A percentile compares a stretch with the other conserved stretches of the same genome.
These are phyloP conservation scores for Saccharomycopsis fodiens DNA, from an alignment of 805 yeast genomes.

Conservation along the genomic window DNA sequence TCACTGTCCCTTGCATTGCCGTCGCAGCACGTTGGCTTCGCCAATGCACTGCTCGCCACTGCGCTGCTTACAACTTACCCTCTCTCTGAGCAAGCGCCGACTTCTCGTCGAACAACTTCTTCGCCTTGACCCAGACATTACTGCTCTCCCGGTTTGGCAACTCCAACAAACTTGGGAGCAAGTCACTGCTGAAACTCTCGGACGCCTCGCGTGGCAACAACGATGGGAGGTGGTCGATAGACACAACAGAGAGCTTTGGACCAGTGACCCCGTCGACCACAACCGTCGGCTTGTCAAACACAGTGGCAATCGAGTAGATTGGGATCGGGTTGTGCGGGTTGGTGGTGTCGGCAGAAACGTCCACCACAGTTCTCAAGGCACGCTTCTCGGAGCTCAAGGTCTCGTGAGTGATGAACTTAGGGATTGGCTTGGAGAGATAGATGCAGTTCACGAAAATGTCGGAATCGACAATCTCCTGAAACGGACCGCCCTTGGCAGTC, in stretches of 20 bases:
- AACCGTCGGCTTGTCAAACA: conserved; percentile 86
- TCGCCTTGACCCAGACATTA: conserved; percentile 90
- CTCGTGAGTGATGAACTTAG: conserved; percentile 77
- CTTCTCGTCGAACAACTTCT: conserved; percentile 74
- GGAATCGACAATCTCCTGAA: conserved; percentile 76
- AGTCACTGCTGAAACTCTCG: conserved; percentile 79
- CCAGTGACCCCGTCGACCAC: conserved; percentile 70
- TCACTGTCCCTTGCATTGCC: no score
- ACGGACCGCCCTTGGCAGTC: conserved; percentile 96
- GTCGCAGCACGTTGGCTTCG: no score
- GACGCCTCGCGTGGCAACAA: conserved; percentile 96
- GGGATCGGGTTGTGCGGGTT: conserved; percentile 98
- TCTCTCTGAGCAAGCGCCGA: conserved; percentile 59
- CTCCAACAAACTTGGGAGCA: conserved; percentile 82
- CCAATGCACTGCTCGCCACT: no score
- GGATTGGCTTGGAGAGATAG: conserved; percentile 85
- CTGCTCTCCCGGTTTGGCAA: conserved; percentile 75
- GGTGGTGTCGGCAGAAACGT: conserved; percentile 97
- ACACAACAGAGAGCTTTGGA: conserved; percentile 82
- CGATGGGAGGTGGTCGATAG: conserved; percentile 95
- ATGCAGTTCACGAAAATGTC: conserved; percentile 96
- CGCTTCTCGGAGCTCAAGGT: conserved; percentile 59
- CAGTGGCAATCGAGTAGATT: conserved; percentile 83
- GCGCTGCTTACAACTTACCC: conserved; percentile 12
- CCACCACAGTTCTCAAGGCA: conserved; percentile 86